Evolutionary conservation across 2,329 filamentous ascomycete species (phyloP).

Genomic region (Alternaria novae-zelandiae): DNA sequence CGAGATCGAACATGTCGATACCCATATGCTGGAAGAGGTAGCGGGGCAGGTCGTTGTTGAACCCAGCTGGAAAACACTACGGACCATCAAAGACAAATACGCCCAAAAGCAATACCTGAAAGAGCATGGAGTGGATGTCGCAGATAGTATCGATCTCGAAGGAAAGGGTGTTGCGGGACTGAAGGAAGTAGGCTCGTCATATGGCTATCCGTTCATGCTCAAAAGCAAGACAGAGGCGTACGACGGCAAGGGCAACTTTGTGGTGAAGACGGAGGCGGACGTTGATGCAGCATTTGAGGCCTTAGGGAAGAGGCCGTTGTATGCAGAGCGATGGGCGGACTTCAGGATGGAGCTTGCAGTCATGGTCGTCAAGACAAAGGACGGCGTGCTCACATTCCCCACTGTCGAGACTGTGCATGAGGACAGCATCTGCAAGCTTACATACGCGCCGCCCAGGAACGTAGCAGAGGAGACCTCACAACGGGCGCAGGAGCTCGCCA

Average conservation of each 20-base stretch:
- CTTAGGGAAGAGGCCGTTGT: slow-evolving; percentile 72
- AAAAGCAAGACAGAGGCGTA: slow-evolving; percentile 91
- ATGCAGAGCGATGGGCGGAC: slow-evolving; percentile 87
- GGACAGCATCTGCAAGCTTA: slow-evolving; percentile 92
- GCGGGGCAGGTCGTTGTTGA: slow-evolving; percentile 70
- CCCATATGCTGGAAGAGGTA: slow-evolving; percentile 85
- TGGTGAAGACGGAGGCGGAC: slow-evolving; percentile 64
- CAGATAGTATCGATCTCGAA: slow-evolving; percentile 71
- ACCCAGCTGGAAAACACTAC: slow-evolving; percentile 84
- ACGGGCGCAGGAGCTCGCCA: slow-evolving; percentile 76
- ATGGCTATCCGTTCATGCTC: slow-evolving; percentile 89
- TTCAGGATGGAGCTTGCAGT: slow-evolving; percentile 89
- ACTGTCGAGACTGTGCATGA: slow-evolving; percentile 95
- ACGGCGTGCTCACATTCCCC: slow-evolving; percentile 77
- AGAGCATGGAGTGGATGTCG: slow-evolving; percentile 72
- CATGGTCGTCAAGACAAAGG: slow-evolving; percentile 91
- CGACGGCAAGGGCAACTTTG: slow-evolving; percentile 82
- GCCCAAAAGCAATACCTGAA: slow-evolving; percentile 82
- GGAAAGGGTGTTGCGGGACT: slow-evolving; percentile 67
- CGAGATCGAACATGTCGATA: slow-evolving; percentile 95
- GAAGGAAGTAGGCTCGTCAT: slow-evolving; percentile 64
- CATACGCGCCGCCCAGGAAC: slow-evolving; percentile 81
- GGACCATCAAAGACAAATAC: slow-evolving; percentile 93
- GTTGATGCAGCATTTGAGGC: slow-evolving; percentile 71
- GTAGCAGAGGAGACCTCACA: slow-evolving; percentile 67